Base-by-base conservation (phyloP, 495 filamentous ascomycete genomes). In the Trypethelium eluteriae region DNA sequence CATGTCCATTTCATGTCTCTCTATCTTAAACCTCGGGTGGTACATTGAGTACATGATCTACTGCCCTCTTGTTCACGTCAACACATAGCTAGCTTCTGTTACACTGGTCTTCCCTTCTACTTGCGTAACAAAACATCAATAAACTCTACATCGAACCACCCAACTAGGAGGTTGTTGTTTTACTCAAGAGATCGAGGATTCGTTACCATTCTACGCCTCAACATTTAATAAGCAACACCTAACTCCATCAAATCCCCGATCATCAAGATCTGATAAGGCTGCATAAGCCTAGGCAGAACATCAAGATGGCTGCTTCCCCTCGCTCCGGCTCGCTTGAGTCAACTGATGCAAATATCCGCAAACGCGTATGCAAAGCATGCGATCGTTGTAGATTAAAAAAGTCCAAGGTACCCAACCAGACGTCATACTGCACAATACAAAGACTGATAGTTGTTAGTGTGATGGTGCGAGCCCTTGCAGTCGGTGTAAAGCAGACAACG, bases 381-480 rank as follows among this genome's bases (percentile, higher is more conserved):
- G 86, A 89, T 75, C 79, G 86, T 68, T 89, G 86, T 80, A 78
- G 86, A 67, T 84, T 88, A 77, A 89, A 88, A 78, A 89, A 89
- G 76, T 87, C 84, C 67, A 89, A 89, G 82, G 85, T 85, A 75
- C 25, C 25, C 25, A 25, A 25, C 25, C 25, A 25, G 25, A 25
- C 25, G 25, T 25, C 25, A 25, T 25, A 25, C 25, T 25, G 25
- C 25, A 25, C 25, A 25, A 25, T 36, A 36, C 53, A 14, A 18
- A 3, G 34, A 14, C 53, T 59, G 25, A 59, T 36, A 14, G 53
- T 36, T 36, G 2, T 65, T 36, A 87, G 84, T 89, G 86, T 75
- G 85, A 88, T 71, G 86, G 86, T 66, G 81, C 86, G 64, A 84
- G 83, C 62, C 86, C 85, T 1, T 89, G 86, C 78, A 86, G 84